Percentiles rank a stretch among this genome's conserved stretches.
Evolutionary conservation across 2,329 filamentous ascomycete species (phyloP).

Genomic region (Hirsutella minnesotensis): DNA sequence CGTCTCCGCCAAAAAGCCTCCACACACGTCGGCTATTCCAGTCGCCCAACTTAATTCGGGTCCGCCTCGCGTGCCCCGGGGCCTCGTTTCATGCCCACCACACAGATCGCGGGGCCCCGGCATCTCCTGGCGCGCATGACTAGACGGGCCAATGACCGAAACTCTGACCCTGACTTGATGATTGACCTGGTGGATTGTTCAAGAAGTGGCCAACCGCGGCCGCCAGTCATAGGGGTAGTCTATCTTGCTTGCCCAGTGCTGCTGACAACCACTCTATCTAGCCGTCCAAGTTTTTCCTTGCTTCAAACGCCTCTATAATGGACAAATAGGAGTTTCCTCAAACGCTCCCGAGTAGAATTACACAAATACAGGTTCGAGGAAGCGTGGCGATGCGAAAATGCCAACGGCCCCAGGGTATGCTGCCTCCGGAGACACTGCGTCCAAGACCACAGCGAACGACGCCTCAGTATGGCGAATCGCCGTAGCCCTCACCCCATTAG

Average conservation of each 20-base stretch:
- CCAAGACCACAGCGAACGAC: not conserved
- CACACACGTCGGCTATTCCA: too few species aligned
- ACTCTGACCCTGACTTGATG: too few species aligned
- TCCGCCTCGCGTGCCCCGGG: too few species aligned
- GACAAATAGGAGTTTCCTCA: not conserved
- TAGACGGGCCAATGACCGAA: not conserved
- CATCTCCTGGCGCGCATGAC: not conserved
- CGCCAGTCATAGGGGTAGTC: not conserved
- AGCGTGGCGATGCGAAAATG: too few species aligned
- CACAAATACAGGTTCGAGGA: not conserved
- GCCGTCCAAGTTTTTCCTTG: not conserved
- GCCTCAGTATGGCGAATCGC: too few species aligned
- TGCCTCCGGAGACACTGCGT: not conserved
- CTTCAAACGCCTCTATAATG: slow-evolving; percentile 4
- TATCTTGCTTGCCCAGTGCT: not conserved
- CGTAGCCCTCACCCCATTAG: slow-evolving; percentile 6
- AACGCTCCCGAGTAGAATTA: not conserved
- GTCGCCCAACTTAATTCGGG: too few species aligned
- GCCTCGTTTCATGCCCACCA: not conserved
- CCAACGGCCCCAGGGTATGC: not conserved
- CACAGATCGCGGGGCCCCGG: not conserved
- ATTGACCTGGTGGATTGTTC: too few species aligned
- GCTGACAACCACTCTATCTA: slow-evolving; percentile 5
- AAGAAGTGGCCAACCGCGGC: not conserved
- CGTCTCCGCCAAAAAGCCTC: not conserved